Evolutionary conservation across 2,329 filamentous ascomycete genomes (phyloP).

Genomic region (Samsoniella hepiali): DNA sequence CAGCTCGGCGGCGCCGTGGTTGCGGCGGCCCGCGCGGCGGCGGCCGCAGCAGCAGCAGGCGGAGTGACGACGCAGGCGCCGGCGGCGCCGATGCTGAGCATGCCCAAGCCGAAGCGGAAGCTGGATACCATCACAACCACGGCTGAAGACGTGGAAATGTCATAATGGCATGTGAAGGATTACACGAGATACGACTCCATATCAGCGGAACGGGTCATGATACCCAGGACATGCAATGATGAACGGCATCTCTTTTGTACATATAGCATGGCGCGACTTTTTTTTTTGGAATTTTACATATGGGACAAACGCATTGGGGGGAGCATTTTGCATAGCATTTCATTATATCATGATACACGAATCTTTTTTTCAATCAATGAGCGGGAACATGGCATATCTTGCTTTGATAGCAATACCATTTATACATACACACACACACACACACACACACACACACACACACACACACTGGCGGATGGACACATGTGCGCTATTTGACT

Average conservation of each 20-base stretch:
- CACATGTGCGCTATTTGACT: too few relatives aligned
- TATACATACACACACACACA: neutral
- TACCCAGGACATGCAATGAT: neutral
- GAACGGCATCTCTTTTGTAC: neutral
- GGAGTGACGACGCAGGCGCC: neutral
- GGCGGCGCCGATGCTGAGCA: neutral
- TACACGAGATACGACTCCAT: neutral
- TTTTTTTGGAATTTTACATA: neutral
- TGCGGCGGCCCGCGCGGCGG: constrained; percentile 27
- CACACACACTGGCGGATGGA: too few relatives aligned
- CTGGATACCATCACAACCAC: neutral
- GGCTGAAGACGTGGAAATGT: neutral
- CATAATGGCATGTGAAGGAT: neutral
- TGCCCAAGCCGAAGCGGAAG: constrained; percentile 4
- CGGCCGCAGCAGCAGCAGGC: constrained; percentile 4
- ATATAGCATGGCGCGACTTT: neutral
- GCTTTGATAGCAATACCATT: constrained; percentile 4
- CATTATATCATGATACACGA: neutral
- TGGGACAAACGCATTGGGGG: neutral
- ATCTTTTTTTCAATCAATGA: neutral
- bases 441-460: neutral
- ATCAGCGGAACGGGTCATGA: neutral
- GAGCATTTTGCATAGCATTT: constrained; percentile 2
- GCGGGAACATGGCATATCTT: neutral
- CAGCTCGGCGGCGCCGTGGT: constrained; percentile 40